Evolutionary conservation across 805 yeast genomes (phyloP), one percentile per base, ranked within the genome.

Genomic region (Kockiozyma suomiensis): DNA sequence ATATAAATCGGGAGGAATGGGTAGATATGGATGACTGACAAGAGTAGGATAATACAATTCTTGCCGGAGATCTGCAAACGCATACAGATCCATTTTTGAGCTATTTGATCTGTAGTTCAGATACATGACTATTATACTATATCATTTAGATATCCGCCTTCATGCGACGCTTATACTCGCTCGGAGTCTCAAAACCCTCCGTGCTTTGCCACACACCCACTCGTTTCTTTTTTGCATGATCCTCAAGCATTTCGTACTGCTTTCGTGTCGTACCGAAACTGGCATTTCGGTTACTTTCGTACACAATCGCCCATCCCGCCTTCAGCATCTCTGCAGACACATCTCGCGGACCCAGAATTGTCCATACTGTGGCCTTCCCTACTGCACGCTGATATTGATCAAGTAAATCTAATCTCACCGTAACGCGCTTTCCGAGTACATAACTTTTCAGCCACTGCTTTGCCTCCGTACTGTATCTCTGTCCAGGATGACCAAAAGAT

Each of bases 301-400:
- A 94, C 0, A 92, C 92, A 0, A 91, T 83, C 0, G 90, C 97
- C 70, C 91, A 77, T 0, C 99, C 99, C 41, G 81, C 75, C 47
- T 83, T 80, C 17, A 94, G 74, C 97, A 94, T 90, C 72, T 93
- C 94, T 5, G 85, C 83, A 69, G 97, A 87, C 15, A 94, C 86
- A 70, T 94, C 96, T 62, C 81, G 82, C 66, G 80, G 81, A 0
- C 96, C 94, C 21, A 85, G 83, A 75, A 84, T 81, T 71, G 82
- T 82, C 70, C 82, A 74, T 30, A 84, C 78, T 37, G 78, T 74
- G 2, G 87, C 93, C 66, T 87, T 85, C 15, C 56, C 68, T 4
- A 94, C 97, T 32, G 90, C 86, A 55, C 99, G 76, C 58, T 86
- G 87, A 73, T 94, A 94, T 74, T 93, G 98, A 73, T 94, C 99